phyloP scores from a whole-genome alignment of 768 basidiomycete genomes.

The Tylopilus sp. region DNA sequence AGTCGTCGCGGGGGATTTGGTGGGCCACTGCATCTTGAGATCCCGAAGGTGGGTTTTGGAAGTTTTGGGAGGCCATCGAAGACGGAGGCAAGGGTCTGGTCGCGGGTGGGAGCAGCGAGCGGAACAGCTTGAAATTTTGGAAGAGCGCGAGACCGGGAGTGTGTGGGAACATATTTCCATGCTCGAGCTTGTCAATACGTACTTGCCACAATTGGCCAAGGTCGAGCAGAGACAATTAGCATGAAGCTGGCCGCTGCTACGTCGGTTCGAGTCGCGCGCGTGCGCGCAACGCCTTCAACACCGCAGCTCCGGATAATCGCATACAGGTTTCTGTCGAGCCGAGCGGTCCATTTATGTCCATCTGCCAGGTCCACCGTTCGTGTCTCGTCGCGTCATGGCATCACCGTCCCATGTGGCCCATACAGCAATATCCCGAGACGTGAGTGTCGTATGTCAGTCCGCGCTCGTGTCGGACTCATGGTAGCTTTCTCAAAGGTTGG shows the following conservation, averaged over 20 bases:
- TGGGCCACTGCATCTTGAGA: constrained; percentile 45
- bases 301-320: constrained; percentile 23
- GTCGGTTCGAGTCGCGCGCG: constrained; percentile 21
- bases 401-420: constrained; percentile 5
- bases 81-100: constrained; percentile 14
- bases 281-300: constrained; percentile 20
- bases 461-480: constrained; percentile 1
- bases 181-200: not conserved
- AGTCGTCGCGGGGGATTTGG: constrained; percentile 41
- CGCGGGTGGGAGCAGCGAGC: constrained; percentile 19
- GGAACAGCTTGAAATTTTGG: constrained; percentile 26
- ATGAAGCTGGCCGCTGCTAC: constrained; percentile 15
- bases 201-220: constrained; percentile 13
- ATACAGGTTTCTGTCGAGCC: constrained; percentile 22
- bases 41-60: constrained; percentile 30
- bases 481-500: constrained; percentile 45
- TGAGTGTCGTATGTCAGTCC: constrained; percentile 22
- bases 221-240: constrained; percentile 31
- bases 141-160: constrained; percentile 19
- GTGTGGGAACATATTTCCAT: constrained; percentile 22
- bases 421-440: constrained; percentile 20
- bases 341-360: constrained; percentile 18
- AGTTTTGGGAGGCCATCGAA: constrained; percentile 30
- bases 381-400: constrained; percentile 5
- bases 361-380: constrained; percentile 14